Conservation (phyloP, 2,329 filamentous ascomycete genomes). For the Penicillium sp. region DNA sequence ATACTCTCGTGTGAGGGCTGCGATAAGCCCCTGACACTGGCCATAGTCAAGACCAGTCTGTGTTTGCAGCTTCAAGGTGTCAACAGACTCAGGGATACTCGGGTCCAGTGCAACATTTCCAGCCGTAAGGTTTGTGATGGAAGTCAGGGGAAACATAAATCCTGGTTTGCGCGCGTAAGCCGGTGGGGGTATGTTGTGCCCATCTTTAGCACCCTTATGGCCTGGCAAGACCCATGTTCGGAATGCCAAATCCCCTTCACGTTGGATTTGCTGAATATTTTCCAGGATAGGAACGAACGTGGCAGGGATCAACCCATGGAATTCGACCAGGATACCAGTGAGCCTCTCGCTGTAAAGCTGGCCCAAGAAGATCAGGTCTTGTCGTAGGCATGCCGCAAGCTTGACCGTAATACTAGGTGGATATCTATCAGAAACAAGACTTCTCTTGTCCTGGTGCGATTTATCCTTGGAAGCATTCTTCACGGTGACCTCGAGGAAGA, state of each 20-base stretch:
- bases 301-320: slow-evolving; percentile 8
- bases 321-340: slow-evolving; percentile 8
- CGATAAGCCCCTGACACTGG: slow-evolving; percentile 12
- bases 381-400: slow-evolving; percentile 1
- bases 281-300: slow-evolving; percentile 9
- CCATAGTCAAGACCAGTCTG: slow-evolving; percentile 9
- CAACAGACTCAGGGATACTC: not conserved
- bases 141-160: slow-evolving; percentile 6
- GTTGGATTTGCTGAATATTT: slow-evolving; percentile 8
- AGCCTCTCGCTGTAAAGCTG: slow-evolving; percentile 2
- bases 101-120: not conserved
- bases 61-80: slow-evolving; percentile 1
- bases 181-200: not conserved
- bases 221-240: slow-evolving; percentile 7
- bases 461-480: slow-evolving; percentile 5
- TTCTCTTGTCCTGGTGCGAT: not conserved
- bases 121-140: not conserved
- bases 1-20: slow-evolving; percentile 16
- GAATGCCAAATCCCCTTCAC: slow-evolving; percentile 3
- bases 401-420: slow-evolving; percentile 10
- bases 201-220: not conserved
- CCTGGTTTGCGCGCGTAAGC: slow-evolving; percentile 5
- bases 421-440: slow-evolving; percentile 2
- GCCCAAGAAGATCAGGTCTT: not conserved
- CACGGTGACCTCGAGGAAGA: slow-evolving; percentile 7